phyloP scores from a whole-genome alignment of 1,284 basidiomycete species.

The Marasmius oreades region DNA sequence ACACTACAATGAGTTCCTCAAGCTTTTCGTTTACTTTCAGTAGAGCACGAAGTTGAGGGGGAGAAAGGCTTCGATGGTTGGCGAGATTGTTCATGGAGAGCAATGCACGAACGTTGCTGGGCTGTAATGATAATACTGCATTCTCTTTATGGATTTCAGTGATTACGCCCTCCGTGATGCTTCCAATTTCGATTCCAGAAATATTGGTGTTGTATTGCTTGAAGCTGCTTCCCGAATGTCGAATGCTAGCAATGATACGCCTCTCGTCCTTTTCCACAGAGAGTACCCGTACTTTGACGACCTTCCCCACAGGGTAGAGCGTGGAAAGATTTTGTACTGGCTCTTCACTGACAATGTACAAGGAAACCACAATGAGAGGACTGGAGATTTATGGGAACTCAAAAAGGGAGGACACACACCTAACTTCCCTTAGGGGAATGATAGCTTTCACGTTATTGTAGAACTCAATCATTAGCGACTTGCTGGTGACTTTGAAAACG shows the following conservation, averaged over 20 bases:
- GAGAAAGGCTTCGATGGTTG: constrained; percentile 67
- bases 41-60: constrained; percentile 66
- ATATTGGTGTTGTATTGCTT: constrained; percentile 55
- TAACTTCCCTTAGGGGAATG: constrained; percentile 78
- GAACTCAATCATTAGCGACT: constrained; percentile 82
- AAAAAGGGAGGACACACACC: constrained; percentile 42
- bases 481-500: constrained; percentile 78
- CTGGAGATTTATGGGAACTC: constrained; percentile 3
- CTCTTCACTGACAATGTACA: constrained; percentile 48
- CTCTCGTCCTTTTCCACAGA: constrained; percentile 61
- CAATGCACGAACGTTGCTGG: constrained; percentile 74
- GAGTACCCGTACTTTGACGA: constrained; percentile 85
- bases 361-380: constrained; percentile 5
- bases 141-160: constrained; percentile 85
- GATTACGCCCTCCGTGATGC: constrained; percentile 68
- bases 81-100: constrained; percentile 87
- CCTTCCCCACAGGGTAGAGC: constrained; percentile 77
- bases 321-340: constrained; percentile 62
- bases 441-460: constrained; percentile 88
- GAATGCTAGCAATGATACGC: constrained; percentile 83
- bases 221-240: constrained; percentile 68
- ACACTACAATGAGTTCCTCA: constrained; percentile 80
- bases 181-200: constrained; percentile 72
- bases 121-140: constrained; percentile 68
- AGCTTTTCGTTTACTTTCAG: constrained; percentile 76